Evolutionary conservation across 768 basidiomycete species (phyloP), one percentile per base, ranked within the genome.

Genomic region (Tricholomella constricta): DNA sequence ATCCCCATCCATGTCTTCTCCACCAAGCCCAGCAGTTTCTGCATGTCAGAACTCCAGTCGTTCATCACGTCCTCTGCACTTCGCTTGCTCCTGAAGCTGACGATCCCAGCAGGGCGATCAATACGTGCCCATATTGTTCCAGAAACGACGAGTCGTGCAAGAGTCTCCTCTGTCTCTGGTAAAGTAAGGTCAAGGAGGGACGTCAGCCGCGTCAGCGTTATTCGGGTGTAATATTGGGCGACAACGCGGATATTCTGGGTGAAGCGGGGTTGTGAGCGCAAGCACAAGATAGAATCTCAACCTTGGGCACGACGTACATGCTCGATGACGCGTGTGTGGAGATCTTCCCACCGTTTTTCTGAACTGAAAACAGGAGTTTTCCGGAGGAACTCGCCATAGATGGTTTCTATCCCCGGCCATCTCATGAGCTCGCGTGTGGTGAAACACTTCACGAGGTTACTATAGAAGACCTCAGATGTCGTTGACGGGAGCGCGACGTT

Each of bases 1-100:
- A 94, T 87, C 32, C 88, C 89, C 91, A 94, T 94, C 91, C 95
- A 97, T n/a, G 93, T 94, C 82, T 98, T 98, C 75, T 99, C 97
- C 12, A 94, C 91, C 36, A 97, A 72, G 15, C 89, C 83, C 55
- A 99, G 78, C 64, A 99, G 73, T 72, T 89, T 94, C 63, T 88
- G 90, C 82, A 99, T 93, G 65, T 98, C 95, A 19, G 86, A 90
- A 71, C 93, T 95, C 96, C 97, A 99, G 56, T 93, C 92, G 65
- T 98, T 98, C 87, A 99, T 88, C 5, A 94, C 88, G 62, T 97
- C 94, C 65, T 98, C 95, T 1, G 91, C 83, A 49, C 79, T 86
- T 59, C 85, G 84, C 71, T 88, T 89, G 61, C 79, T 83, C 61
- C 85, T 83, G 79, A 99, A 99, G 65, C 78, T 88, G 51, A 99